phyloP scores from a whole-genome alignment of 352 stramenopile genomes.

The Globisporangium rhizosaccharum region DNA sequence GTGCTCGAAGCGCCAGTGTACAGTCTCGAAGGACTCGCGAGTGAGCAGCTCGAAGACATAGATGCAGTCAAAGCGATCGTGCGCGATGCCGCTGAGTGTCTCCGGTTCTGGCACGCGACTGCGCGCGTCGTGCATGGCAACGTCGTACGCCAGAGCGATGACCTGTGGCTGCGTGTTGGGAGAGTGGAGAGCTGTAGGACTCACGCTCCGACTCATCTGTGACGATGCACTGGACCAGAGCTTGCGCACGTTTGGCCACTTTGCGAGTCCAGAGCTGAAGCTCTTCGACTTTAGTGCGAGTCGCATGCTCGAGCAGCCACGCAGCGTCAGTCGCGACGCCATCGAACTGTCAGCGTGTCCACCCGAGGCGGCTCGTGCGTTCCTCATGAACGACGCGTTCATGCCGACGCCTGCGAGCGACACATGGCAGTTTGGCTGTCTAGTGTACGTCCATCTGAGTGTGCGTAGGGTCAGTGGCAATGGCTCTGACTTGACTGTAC shows the following conservation, averaged over 20 bases:
- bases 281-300: constrained; percentile 42
- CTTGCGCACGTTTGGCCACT: constrained; percentile 40
- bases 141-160: constrained; percentile 31
- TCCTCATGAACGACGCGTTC: constrained; percentile 37
- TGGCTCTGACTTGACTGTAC: background rate
- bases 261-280: constrained; percentile 30
- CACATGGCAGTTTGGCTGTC: constrained; percentile 73
- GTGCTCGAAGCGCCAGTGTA: constrained; percentile 52
- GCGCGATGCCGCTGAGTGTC: constrained; percentile 39
- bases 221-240: constrained; percentile 13
- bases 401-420: constrained; percentile 41
- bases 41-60: constrained; percentile 27
- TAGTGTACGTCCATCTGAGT: constrained; percentile 42
- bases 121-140: constrained; percentile 56
- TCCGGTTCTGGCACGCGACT: constrained; percentile 54
- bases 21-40: constrained; percentile 31
- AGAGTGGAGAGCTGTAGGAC: no score
- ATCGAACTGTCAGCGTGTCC: constrained; percentile 29
- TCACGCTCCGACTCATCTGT: no score
- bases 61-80: constrained; percentile 26
- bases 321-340: constrained; percentile 19
- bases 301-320: constrained; percentile 27
- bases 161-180: background rate
- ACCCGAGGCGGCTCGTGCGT: constrained; percentile 45
- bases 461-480: background rate